Base-by-base conservation (phyloP, 2,329 filamentous ascomycete genomes). In the Apiospora sp. region DNA sequence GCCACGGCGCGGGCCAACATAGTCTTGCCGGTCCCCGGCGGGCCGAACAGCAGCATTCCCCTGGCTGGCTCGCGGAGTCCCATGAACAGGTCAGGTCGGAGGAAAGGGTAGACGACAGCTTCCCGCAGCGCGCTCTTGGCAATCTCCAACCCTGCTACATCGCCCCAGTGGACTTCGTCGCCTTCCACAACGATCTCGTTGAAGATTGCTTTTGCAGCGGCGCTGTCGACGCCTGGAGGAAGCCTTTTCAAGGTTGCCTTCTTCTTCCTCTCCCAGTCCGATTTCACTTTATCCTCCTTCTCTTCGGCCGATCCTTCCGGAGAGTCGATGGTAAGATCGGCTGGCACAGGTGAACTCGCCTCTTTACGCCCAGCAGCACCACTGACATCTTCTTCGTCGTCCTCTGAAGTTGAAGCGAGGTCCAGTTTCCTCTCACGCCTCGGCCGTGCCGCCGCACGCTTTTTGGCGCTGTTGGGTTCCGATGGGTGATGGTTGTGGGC, bases 11-110 rank as follows among this genome's bases (percentile, higher is more conserved):
- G 90, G 13, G 96, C 96, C 49, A 99, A 86, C 96, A 99, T 99
- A 0, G 96, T 99, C 83, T 99, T 99, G 70, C 96, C 96, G 0
- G 96, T 99, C n/a, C 96, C 96, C 0, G 96, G 96, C 1, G 96
- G 96, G 0, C 96, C 96, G 80, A 99, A 99, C 1, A 99, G 87
- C 1, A 99, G 87, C 94, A 99, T 98, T 7, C 96, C 96, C 72
- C 95, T 88, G 19, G 96, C 96, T 27, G 96, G 96, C 80, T 99
- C 96, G 51, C 96, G 92, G 14, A 99, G 87, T 0, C 96, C 96
- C 89, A 96, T 96, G 84, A 99, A 99, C 2, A 99, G 85, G 82
- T 99, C 96, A 1, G 96, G 96, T 1, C 96, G 92, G 14, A 99
- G 85, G 80, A 99, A 98, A 0, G 96, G 96, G 78, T 99, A 99